A percentile compares a stretch with the other conserved stretches of the same genome.
These are phyloP conservation scores for Turnera subulata DNA, from an alignment of 345 rosid genomes.

Conservation along the genomic window DNA sequence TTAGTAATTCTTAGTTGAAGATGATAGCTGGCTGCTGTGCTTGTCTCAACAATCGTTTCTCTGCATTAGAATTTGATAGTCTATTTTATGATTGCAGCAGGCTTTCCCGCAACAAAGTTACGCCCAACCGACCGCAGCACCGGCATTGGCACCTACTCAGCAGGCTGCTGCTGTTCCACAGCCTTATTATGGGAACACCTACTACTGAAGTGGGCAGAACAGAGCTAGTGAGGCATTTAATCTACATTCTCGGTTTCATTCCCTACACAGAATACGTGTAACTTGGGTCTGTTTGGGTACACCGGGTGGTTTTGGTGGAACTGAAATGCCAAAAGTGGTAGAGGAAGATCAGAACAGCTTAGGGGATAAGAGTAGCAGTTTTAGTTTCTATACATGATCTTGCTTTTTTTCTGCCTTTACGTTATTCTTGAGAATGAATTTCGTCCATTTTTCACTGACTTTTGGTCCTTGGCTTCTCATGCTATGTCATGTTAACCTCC, in stretches of 20 bases:
- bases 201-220: conserved; percentile 41
- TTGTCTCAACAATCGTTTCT: not conserved
- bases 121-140: conserved; percentile 50
- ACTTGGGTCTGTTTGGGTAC: not conserved
- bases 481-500: no score
- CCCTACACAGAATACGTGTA: not conserved
- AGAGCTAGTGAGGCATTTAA: not conserved
- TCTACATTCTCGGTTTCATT: not conserved
- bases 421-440: no score
- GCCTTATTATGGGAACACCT: conserved; percentile 48
- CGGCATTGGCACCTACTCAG: conserved; percentile 44
- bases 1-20: no score
- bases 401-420: no score
- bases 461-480: no score
- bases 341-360: no score
- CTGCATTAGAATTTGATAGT: conserved; percentile 3
- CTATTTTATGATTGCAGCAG: conserved; percentile 18
- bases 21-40: no score
- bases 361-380: no score
- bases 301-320: not conserved
- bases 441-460: no score
- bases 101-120: conserved; percentile 57
- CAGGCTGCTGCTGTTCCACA: conserved; percentile 56
- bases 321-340: not conserved
- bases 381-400: no score